These are phyloP conservation scores for Saksenaea vasiformis DNA, from an alignment of 371 early-diverging fungal genomes.

Conservation along the genomic window DNA sequence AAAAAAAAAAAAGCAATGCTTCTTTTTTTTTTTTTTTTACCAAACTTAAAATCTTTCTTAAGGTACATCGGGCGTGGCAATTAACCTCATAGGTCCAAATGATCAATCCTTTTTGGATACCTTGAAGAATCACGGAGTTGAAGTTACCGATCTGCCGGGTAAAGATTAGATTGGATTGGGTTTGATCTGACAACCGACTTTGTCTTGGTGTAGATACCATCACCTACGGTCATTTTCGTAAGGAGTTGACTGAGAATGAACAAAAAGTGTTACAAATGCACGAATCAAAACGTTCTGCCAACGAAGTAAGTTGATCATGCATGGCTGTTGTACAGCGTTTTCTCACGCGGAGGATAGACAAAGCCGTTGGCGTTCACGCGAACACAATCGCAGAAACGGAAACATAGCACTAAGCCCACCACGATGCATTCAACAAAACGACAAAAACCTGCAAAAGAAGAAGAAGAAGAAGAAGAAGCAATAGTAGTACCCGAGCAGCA, in stretches of 20 bases:
- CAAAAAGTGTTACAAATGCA: conserved; percentile 21
- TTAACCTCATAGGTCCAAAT: conserved; percentile 37
- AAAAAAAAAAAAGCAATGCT: background rate
- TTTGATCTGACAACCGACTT: background rate
- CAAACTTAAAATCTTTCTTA: background rate
- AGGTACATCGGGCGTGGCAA: conserved; percentile 54
- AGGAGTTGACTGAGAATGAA: conserved; percentile 35
- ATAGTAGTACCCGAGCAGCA: background rate
- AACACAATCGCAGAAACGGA: background rate
- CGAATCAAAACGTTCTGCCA: conserved; percentile 5
- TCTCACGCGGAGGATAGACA: background rate
- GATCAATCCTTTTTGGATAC: conserved; percentile 28
- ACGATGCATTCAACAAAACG: background rate
- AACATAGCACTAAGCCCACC: background rate
- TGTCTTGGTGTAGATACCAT: conserved; percentile 26
- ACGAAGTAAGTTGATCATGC: background rate
- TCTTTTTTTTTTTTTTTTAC: no score
- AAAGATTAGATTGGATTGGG: no score
- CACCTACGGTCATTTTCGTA: conserved; percentile 30
- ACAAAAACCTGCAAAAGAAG: background rate
- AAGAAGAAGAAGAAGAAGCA: no score
- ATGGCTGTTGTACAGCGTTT: background rate
- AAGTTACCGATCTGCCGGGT: conserved; percentile 37
- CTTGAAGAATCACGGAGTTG: conserved; percentile 21
- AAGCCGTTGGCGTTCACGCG: conserved; percentile 11